phyloP scores from a whole-genome alignment of 768 basidiomycete species.

The Amanita phalloides region DNA sequence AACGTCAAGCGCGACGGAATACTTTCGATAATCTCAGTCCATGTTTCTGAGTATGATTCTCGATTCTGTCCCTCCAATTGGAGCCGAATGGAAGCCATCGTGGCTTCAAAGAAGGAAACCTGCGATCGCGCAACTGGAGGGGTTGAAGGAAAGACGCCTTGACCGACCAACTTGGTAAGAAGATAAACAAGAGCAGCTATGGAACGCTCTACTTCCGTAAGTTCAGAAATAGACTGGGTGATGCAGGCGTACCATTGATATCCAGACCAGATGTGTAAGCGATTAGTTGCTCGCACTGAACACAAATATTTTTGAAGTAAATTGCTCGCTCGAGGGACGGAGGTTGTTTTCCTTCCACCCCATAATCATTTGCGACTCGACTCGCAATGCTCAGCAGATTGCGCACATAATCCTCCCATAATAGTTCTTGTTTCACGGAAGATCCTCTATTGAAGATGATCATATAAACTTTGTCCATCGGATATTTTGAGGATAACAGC shows the following conservation, averaged over 20 bases:
- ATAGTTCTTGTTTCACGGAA: slow-evolving; percentile 16
- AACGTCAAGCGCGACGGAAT: slow-evolving; percentile 42
- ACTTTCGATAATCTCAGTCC: slow-evolving; percentile 34
- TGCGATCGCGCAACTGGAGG: slow-evolving; percentile 44
- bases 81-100: slow-evolving; percentile 36
- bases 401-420: slow-evolving; percentile 74
- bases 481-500: slow-evolving; percentile 48
- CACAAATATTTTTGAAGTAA: slow-evolving; percentile 45
- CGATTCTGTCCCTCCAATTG: slow-evolving; percentile 19
- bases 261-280: slow-evolving; percentile 25
- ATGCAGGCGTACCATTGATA: slow-evolving; percentile 24
- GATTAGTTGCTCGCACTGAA: slow-evolving; percentile 43
- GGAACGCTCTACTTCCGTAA: slow-evolving; percentile 20
- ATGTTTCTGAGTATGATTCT: slow-evolving; percentile 33
- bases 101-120: slow-evolving; percentile 57
- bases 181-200: slow-evolving; percentile 39
- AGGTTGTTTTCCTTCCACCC: slow-evolving; percentile 31
- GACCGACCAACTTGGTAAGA: slow-evolving; percentile 53
- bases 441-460: slow-evolving; percentile 20
- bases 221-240: not conserved
- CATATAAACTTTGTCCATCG: slow-evolving; percentile 57
- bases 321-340: slow-evolving; percentile 37
- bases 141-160: slow-evolving; percentile 52
- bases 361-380: slow-evolving; percentile 69
- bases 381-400: slow-evolving; percentile 55